phyloP scores from a whole-genome alignment of 768 basidiomycete species.

The Suillus placidus region DNA sequence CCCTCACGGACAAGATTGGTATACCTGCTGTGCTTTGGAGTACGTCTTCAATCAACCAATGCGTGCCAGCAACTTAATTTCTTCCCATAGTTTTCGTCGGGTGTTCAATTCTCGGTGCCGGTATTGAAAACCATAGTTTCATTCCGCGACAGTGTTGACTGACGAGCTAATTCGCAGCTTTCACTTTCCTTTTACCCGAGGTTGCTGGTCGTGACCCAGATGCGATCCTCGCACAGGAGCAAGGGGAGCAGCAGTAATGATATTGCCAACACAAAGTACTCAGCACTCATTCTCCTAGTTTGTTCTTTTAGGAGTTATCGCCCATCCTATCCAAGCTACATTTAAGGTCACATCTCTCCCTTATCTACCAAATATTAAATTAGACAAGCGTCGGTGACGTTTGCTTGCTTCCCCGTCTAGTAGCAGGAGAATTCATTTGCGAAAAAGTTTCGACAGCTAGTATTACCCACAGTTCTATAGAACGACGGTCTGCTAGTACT shows the following conservation, averaged over 20 bases:
- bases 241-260: constrained; percentile 18
- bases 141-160: background rate
- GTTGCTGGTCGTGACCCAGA: constrained; percentile 55
- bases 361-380: background rate
- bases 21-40: constrained; percentile 73
- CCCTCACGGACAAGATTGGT: constrained; percentile 60
- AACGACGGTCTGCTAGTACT: background rate
- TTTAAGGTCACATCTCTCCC: background rate
- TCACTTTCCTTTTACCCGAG: constrained; percentile 54
- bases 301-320: background rate
- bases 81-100: constrained; percentile 59
- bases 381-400: background rate
- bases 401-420: background rate
- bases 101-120: constrained; percentile 61
- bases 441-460: background rate
- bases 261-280: no score
- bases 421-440: background rate
- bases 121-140: constrained; percentile 21
- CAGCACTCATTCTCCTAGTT: background rate
- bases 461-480: background rate
- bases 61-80: constrained; percentile 5
- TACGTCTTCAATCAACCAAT: constrained; percentile 38
- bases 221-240: constrained; percentile 44
- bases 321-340: background rate
- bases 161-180: constrained; percentile 20